phyloP scores from a whole-genome alignment of 805 yeast genomes.

The Metschnikowia continentalis region DNA sequence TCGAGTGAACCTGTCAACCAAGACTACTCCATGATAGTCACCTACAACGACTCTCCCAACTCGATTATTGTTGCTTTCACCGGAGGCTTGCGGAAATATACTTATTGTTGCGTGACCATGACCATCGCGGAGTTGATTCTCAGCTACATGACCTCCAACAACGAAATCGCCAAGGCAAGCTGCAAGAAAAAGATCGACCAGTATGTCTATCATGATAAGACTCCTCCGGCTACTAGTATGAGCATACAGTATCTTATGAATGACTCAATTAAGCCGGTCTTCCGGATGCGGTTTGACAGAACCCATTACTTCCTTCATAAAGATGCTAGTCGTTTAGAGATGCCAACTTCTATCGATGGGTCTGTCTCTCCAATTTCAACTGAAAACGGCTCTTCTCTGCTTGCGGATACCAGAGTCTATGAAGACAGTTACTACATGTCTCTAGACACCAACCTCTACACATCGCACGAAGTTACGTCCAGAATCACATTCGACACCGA shows the following conservation, averaged over 20 bases:
- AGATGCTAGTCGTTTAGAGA: conserved; percentile 14
- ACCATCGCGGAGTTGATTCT: conserved; percentile 11
- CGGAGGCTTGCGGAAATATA: conserved; percentile 39
- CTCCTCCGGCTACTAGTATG: conserved; percentile 22
- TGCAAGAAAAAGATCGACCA: conserved; percentile 17
- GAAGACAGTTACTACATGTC: conserved; percentile 33
- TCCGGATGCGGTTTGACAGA: conserved; percentile 27
- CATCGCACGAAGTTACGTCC: conserved; percentile 25
- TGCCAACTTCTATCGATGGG: conserved; percentile 3
- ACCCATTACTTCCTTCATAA: conserved; percentile 30
- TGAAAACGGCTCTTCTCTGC: conserved; percentile 5
- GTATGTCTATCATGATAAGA: conserved; percentile 19
- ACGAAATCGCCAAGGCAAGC: background rate
- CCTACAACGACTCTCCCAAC: conserved; percentile 22
- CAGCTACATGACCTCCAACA: conserved; percentile 3
- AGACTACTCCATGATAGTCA: conserved; percentile 30
- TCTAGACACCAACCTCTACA: conserved; percentile 30
- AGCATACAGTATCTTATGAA: conserved; percentile 29
- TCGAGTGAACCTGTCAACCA: conserved; percentile 15
- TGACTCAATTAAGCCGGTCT: conserved; percentile 25
- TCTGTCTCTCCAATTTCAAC: conserved; percentile 10
- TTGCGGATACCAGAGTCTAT: conserved; percentile 16
- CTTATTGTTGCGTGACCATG: conserved; percentile 38
- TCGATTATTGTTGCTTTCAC: conserved; percentile 34
- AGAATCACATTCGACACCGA: conserved; percentile 14